A percentile compares a stretch with the other conserved stretches of the same genome.
Conservation (phyloP, 2,329 filamentous ascomycete species). For the Juglanconis oblonga region DNA sequence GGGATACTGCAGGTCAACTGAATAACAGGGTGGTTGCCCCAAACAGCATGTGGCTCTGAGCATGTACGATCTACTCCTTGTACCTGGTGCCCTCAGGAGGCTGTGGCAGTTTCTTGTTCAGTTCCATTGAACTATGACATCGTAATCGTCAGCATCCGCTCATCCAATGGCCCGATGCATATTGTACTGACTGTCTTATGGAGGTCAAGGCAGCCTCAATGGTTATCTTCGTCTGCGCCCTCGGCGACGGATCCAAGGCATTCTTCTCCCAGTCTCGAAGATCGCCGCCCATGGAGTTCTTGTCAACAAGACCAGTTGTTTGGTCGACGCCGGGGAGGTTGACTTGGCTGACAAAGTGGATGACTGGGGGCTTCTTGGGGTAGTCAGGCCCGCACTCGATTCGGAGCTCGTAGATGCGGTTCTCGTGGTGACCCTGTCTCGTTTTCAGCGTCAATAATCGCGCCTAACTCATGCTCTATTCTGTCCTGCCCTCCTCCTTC, state of each 20-base stretch:
- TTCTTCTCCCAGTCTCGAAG: conserved; percentile 88
- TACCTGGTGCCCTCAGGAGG: conserved; percentile 75
- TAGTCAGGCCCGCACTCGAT: conserved; percentile 92
- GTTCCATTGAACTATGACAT: conserved; percentile 80
- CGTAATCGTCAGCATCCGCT: conserved; percentile 21
- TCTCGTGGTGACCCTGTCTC: conserved; percentile 78
- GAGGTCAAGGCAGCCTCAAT: conserved; percentile 34
- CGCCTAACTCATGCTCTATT: not conserved
- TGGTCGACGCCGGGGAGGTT: conserved; percentile 93
- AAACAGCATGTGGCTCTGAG: not conserved
- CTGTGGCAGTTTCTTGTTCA: conserved; percentile 94
- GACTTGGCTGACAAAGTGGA: conserved; percentile 91
- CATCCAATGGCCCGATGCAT: no score
- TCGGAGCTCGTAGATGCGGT: conserved; percentile 97
- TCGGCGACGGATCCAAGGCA: conserved; percentile 45
- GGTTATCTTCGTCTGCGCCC: conserved; percentile 31
- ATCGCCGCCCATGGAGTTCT: conserved; percentile 71
- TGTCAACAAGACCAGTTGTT: conserved; percentile 79
- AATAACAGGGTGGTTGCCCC: not conserved
- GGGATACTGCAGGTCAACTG: not conserved
- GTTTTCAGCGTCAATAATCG: not conserved
- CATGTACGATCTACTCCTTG: conserved; percentile 21
- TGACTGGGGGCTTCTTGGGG: conserved; percentile 81
- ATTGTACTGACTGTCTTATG: conserved; percentile 29
- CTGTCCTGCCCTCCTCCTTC: not conserved